A percentile compares a stretch with the other conserved stretches of the same genome.
These are phyloP conservation scores for Triangularia setosa DNA, from an alignment of 2,329 filamentous ascomycete species.

Conservation along the genomic window DNA sequence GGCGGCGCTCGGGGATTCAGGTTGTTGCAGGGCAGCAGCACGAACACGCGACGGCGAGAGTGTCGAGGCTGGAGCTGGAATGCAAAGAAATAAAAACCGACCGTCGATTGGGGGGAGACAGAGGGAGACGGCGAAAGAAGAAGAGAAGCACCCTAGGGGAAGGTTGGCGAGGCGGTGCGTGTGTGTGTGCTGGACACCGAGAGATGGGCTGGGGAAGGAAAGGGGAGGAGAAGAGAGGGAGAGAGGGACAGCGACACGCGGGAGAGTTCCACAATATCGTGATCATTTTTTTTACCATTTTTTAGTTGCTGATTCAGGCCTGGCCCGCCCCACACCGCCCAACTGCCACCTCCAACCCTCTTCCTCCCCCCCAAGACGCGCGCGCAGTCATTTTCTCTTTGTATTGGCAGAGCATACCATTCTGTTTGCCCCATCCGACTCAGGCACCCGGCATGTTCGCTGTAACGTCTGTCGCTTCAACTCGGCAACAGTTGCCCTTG, in stretches of 20 bases:
- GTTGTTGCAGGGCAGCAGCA: conserved; percentile 9
- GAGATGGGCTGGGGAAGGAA: conserved; percentile 24
- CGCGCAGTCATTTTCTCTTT: not conserved
- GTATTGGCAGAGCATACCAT: too few relatives aligned
- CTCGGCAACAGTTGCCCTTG: not conserved
- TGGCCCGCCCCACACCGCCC: conserved; percentile 1
- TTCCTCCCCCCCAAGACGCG: not conserved
- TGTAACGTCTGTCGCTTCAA: not conserved
- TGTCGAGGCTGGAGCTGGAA: conserved; percentile 21
- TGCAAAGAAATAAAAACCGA: conserved; percentile 26
- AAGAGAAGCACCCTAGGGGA: conserved; percentile 40
- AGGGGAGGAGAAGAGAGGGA: conserved; percentile 14
- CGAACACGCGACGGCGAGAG: conserved; percentile 11
- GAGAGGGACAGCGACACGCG: conserved; percentile 8
- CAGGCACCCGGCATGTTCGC: not conserved
- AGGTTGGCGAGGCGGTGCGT: conserved; percentile 44
- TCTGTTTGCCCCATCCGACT: too few relatives aligned
- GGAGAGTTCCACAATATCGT: conserved; percentile 27
- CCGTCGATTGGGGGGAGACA: conserved; percentile 25
- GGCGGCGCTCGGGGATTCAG: conserved; percentile 8
- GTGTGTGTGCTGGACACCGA: conserved; percentile 14
- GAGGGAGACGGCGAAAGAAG: conserved; percentile 22
- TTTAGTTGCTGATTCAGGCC: conserved; percentile 25
- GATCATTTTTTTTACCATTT: conserved; percentile 26
- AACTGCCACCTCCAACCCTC: not conserved